These are phyloP conservation scores for Mentha longifolia DNA, from an alignment of 257 asterid species.

Conservation along the genomic window DNA sequence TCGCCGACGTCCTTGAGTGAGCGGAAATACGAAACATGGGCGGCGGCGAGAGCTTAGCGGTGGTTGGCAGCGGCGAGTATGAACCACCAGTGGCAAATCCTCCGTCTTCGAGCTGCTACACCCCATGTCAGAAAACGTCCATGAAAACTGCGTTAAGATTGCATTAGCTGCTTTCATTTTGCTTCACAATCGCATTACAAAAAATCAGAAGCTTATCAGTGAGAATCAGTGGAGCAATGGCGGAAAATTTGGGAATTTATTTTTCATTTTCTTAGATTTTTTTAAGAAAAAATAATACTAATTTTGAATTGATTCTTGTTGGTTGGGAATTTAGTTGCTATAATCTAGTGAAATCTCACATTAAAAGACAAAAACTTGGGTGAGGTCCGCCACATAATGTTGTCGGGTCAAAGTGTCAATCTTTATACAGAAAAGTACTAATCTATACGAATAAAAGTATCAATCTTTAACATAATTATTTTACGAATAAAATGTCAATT, in stretches of 20 bases:
- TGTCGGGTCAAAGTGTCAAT: too few relatives aligned
- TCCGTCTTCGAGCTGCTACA: conserved; percentile 81
- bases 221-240: background rate
- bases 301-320: background rate
- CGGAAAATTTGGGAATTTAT: background rate
- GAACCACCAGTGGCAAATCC: conserved; percentile 65
- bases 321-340: background rate
- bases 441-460: too few relatives aligned
- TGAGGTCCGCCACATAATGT: too few relatives aligned
- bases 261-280: too few relatives aligned
- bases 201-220: background rate
- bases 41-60: conserved; percentile 89
- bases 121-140: conserved; percentile 55
- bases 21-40: conserved; percentile 80
- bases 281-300: too few relatives aligned
- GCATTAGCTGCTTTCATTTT: background rate
- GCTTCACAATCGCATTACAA: background rate
- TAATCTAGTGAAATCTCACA: background rate
- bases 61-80: conserved; percentile 83
- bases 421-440: too few relatives aligned
- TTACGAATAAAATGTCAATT: too few relatives aligned
- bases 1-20: conserved; percentile 90
- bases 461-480: too few relatives aligned
- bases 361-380: too few relatives aligned
- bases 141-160: background rate